Base-by-base conservation (phyloP, 2,329 filamentous ascomycete genomes). In the Pseudogymnoascus destructans region DNA sequence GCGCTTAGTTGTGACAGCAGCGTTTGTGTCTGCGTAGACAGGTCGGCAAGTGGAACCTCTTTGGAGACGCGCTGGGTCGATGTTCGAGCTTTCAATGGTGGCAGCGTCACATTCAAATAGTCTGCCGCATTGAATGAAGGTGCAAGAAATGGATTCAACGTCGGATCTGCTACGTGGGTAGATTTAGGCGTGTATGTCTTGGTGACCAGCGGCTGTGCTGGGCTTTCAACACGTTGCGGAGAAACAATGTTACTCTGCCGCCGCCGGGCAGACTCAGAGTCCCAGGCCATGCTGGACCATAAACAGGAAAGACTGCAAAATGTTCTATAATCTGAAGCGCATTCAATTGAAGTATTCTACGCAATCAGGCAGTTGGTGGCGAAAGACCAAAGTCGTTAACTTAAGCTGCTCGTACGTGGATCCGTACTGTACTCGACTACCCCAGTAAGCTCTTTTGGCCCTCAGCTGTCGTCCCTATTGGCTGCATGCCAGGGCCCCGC, bases 1-100 rank as follows among this genome's bases (percentile, higher is more conserved):
- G 89, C 86, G 68, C 88, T 95, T 66, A 97, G 81, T 67, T 92
- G 87, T 1, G 90, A 88, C 52, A 96, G 78, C n/a, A 95, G 78
- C 3, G 84, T 78, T 71, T 96, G 91, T 0, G 91, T 86, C 68
- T 90, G 87, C 0, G 84, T 78, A 1, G 89, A 90, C 57, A 95
- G 74, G 61, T 92, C 84, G n/a, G 85, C 75, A 52, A 95, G 77
- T 2, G 86, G 77, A 4, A 85, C 63, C 38, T 58, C 59, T 30
- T 61, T 58, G 73, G 73, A 62, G 70, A 64, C 59, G 57, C 62
- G 60, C 35, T 62, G 59, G 61, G 64, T 60, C 62, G 65, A 65
- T 65, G 56, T 60, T 27, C 54, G 30, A 35, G 54, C 32, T 62
- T 79, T 77, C 17, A 95, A 76, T 1, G 85, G 75, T 3, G 90